phyloP scores from a whole-genome alignment of 306 rosid genomes.

The Luffa aegyptiaca region DNA sequence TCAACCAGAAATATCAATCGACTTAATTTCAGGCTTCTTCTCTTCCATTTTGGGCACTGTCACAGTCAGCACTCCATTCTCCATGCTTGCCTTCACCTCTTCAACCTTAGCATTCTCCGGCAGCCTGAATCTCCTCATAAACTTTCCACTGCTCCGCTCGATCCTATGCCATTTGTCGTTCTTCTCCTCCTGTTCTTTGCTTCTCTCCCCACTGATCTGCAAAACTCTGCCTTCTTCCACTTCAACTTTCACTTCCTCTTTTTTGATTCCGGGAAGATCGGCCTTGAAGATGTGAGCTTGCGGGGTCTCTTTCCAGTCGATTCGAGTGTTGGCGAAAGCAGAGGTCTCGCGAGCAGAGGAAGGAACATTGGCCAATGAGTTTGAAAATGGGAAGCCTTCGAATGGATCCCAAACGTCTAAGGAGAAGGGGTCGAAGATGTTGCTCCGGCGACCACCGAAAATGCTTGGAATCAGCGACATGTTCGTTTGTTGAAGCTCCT shows the following conservation, averaged over 20 bases:
- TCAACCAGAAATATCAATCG: slow-evolving; percentile 21
- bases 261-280: slow-evolving; percentile 26
- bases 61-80: slow-evolving; percentile 25
- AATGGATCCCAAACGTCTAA: slow-evolving; percentile 23
- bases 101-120: slow-evolving; percentile 22
- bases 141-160: slow-evolving; percentile 29
- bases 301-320: slow-evolving; percentile 34
- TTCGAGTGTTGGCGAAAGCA: slow-evolving; percentile 22
- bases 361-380: background rate
- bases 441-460: slow-evolving; percentile 18
- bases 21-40: slow-evolving; percentile 17
- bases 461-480: slow-evolving; percentile 19
- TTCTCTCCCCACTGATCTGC: slow-evolving; percentile 27
- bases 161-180: slow-evolving; percentile 29
- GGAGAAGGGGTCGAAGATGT: slow-evolving; percentile 22
- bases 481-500: too few species aligned
- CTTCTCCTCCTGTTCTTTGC: slow-evolving; percentile 20
- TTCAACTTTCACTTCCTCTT: slow-evolving; percentile 26
- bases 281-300: slow-evolving; percentile 30
- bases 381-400: slow-evolving; percentile 10
- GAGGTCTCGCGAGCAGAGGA: slow-evolving; percentile 17
- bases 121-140: slow-evolving; percentile 26
- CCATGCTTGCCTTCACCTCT: slow-evolving; percentile 22
- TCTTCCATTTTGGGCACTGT: slow-evolving; percentile 19
- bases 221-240: slow-evolving; percentile 21